Evolutionary conservation across 768 basidiomycete species (phyloP).

Genomic region (Boletus eberwhitei): DNA sequence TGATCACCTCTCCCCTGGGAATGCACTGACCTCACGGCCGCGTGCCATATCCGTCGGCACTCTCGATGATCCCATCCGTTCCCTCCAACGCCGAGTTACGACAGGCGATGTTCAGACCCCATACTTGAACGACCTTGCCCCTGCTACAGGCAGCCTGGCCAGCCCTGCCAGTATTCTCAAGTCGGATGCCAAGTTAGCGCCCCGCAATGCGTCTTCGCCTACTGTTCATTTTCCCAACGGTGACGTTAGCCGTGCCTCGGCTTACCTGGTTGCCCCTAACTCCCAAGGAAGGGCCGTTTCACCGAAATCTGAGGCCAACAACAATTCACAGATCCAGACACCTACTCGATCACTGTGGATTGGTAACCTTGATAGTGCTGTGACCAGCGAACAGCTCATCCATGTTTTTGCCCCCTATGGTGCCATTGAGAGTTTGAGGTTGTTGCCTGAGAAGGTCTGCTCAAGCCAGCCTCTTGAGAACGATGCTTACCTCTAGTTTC

Average conservation of each 20-base stretch:
- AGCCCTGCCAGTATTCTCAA: conserved; percentile 51
- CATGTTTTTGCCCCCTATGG: conserved; percentile 96
- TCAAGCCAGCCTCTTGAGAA: background rate
- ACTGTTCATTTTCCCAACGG: conserved; percentile 71
- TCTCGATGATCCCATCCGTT: conserved; percentile 74
- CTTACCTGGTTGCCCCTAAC: conserved; percentile 67
- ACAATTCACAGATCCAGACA: conserved; percentile 76
- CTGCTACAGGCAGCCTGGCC: conserved; percentile 31
- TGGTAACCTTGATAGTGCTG: conserved; percentile 92
- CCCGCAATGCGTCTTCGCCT: conserved; percentile 42
- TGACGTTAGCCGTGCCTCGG: conserved; percentile 55
- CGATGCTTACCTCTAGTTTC: conserved; percentile 15
- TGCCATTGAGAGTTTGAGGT: conserved; percentile 90
- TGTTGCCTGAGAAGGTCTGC: conserved; percentile 93
- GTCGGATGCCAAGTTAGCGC: conserved; percentile 48
- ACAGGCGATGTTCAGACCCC: conserved; percentile 53
- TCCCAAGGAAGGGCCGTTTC: conserved; percentile 75
- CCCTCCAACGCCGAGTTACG: conserved; percentile 62
- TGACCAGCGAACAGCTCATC: conserved; percentile 92
- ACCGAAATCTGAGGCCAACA: conserved; percentile 68
- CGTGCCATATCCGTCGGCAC: conserved; percentile 88
- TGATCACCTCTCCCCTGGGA: conserved; percentile 59
- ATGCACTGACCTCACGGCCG: conserved; percentile 49
- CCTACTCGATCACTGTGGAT: conserved; percentile 98
- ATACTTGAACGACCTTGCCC: conserved; percentile 55